Evolutionary conservation across 768 basidiomycete genomes (phyloP).

Genomic region (Russula virescens): DNA sequence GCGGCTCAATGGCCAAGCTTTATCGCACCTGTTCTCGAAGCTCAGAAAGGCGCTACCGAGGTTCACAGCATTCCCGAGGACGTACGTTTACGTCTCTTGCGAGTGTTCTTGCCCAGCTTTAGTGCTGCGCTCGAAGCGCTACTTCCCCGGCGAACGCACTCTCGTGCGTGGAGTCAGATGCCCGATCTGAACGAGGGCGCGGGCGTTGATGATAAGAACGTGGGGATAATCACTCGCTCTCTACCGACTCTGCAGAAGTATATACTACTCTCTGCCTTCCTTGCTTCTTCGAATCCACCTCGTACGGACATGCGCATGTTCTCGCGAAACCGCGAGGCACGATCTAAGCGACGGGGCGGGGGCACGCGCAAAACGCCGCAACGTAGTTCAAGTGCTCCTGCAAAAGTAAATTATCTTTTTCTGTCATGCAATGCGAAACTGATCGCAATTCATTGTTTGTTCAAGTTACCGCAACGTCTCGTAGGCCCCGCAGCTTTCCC

Average conservation of each 20-base stretch:
- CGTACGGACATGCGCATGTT: constrained; percentile 81
- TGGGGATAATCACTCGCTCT: constrained; percentile 29
- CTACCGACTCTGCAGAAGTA: constrained; percentile 69
- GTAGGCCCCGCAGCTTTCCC: constrained; percentile 75
- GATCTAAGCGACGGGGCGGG: constrained; percentile 43
- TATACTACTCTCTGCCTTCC: constrained; percentile 67
- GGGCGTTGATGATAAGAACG: not conserved
- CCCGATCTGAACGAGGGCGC: constrained; percentile 38
- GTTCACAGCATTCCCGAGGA: constrained; percentile 30
- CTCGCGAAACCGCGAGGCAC: constrained; percentile 63
- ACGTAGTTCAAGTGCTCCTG: constrained; percentile 23
- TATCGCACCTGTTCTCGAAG: constrained; percentile 58
- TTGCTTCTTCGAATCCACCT: constrained; percentile 81
- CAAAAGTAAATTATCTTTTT: constrained; percentile 27
- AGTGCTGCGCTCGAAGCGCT: constrained; percentile 58
- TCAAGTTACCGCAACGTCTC: constrained; percentile 67
- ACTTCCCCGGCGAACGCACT: constrained; percentile 62
- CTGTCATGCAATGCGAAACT: not conserved
- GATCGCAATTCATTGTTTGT: not conserved
- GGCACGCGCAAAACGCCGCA: constrained; percentile 28
- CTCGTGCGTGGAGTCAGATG: constrained; percentile 51
- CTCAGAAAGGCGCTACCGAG: constrained; percentile 26
- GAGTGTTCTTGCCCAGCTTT: constrained; percentile 58
- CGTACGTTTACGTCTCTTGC: constrained; percentile 58
- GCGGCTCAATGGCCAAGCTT: constrained; percentile 81